Percentiles rank a stretch among this genome's conserved stretches.
Evolutionary conservation across 345 rosid genomes (phyloP).

Genomic region (Gossypioides kirkii): DNA sequence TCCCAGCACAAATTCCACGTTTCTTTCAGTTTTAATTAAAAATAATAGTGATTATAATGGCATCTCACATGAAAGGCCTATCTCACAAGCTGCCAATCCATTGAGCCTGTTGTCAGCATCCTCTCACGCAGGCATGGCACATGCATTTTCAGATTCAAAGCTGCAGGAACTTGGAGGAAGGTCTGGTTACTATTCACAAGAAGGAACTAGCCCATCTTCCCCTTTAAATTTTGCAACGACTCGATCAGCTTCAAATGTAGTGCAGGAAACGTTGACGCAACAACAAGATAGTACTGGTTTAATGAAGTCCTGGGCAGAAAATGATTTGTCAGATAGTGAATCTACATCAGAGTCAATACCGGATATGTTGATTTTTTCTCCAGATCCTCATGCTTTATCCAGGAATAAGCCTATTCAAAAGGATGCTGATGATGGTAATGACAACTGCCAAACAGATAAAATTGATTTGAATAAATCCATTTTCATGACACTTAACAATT

Average conservation of each 20-base stretch:
- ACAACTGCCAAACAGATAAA: constrained; percentile 12
- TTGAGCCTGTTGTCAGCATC: constrained; percentile 37
- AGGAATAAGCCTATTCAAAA: constrained; percentile 25
- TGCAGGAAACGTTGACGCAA: constrained; percentile 33
- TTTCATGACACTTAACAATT: constrained; percentile 12
- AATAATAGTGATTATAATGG: constrained; percentile 24
- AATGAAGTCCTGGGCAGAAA: constrained; percentile 28
- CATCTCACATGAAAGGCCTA: constrained; percentile 26
- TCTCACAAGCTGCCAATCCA: constrained; percentile 27
- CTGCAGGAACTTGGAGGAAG: constrained; percentile 44
- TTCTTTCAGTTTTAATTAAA: constrained; percentile 18
- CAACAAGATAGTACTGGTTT: constrained; percentile 26
- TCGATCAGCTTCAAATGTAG: constrained; percentile 24
- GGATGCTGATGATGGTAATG: constrained; percentile 17
- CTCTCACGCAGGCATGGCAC: constrained; percentile 39
- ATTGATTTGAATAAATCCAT: constrained; percentile 12
- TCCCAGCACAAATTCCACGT: constrained; percentile 13
- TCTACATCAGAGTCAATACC: constrained; percentile 19
- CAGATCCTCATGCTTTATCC: constrained; percentile 16
- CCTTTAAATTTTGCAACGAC: constrained; percentile 40
- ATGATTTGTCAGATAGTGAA: constrained; percentile 29
- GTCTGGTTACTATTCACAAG: constrained; percentile 46
- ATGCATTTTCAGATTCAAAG: constrained; percentile 63
- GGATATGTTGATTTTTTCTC: constrained; percentile 22
- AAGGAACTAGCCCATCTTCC: constrained; percentile 46